Percentiles rank a stretch among this genome's conserved stretches.
phyloP scores from a whole-genome alignment of 805 yeast genomes.

The Candida sanyiensis region DNA sequence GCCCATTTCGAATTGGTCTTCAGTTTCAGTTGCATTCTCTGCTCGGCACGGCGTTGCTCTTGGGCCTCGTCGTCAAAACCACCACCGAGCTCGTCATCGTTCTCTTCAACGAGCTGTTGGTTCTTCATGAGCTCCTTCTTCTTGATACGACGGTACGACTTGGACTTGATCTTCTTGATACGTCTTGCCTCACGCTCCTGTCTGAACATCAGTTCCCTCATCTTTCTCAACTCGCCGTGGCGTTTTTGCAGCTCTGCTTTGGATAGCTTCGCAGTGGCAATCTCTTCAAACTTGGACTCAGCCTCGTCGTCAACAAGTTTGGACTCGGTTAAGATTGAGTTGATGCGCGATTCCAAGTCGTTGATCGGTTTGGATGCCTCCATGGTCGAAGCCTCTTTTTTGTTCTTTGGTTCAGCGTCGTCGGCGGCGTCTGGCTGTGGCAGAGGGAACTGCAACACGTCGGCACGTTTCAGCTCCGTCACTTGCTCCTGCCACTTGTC shows the following conservation, averaged over 20 bases:
- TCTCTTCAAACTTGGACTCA: constrained; percentile 81
- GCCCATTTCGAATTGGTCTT: constrained; percentile 91
- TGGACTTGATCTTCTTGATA: constrained; percentile 90
- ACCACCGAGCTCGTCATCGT: constrained; percentile 40
- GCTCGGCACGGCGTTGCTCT: constrained; percentile 75
- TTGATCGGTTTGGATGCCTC: constrained; percentile 38
- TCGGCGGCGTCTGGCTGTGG: constrained; percentile 38
- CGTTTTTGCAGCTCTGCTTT: constrained; percentile 73
- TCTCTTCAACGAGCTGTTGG: constrained; percentile 55
- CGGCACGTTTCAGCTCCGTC: constrained; percentile 73
- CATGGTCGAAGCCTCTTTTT: constrained; percentile 50
- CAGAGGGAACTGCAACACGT: constrained; percentile 74
- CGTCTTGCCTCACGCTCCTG: constrained; percentile 90
- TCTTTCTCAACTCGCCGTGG: constrained; percentile 75
- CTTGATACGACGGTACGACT: constrained; percentile 77
- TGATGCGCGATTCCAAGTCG: constrained; percentile 64
- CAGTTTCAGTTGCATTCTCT: constrained; percentile 89
- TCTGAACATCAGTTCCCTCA: constrained; percentile 95
- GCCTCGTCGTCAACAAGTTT: constrained; percentile 65
- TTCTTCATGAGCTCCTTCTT: constrained; percentile 77
- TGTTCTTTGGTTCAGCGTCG: constrained; percentile 20
- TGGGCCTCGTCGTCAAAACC: constrained; percentile 53
- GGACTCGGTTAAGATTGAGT: constrained; percentile 55
- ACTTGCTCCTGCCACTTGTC: constrained; percentile 85
- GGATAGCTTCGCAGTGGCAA: constrained; percentile 74